Percentiles rank a stretch among this genome's conserved stretches.
phyloP scores from a whole-genome alignment of 495 filamentous ascomycete genomes.

The Penicillium pulvis region DNA sequence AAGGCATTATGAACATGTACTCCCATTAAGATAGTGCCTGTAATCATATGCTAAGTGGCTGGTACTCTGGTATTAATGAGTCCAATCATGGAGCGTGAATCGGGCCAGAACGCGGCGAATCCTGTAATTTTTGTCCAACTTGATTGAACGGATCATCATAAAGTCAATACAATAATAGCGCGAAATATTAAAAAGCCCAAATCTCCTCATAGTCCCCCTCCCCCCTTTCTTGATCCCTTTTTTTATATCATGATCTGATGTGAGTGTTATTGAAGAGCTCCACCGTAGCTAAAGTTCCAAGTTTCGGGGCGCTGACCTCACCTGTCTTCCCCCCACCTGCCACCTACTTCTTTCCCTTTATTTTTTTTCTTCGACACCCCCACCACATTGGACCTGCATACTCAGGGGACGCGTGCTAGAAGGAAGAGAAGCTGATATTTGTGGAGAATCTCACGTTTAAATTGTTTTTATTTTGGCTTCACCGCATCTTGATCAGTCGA shows the following conservation, averaged over 20 bases:
- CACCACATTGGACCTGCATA: neutral
- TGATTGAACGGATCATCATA: neutral
- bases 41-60: neutral
- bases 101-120: constrained; percentile 1
- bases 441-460: neutral
- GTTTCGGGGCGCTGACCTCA: constrained; percentile 19
- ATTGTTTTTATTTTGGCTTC: constrained; percentile 6
- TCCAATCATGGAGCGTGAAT: constrained; percentile 11
- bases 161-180: constrained; percentile 2
- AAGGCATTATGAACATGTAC: neutral
- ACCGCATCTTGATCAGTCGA: constrained; percentile 6
- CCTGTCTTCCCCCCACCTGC: constrained; percentile 4
- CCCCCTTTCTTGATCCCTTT: constrained; percentile 2
- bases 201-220: neutral
- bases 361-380: constrained; percentile 3
- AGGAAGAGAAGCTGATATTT: neutral
- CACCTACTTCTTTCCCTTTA: constrained; percentile 5
- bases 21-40: neutral
- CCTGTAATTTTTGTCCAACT: neutral
- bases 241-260: constrained; percentile 17
- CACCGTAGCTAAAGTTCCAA: constrained; percentile 19
- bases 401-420: neutral
- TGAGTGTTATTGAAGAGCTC: constrained; percentile 29
- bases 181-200: neutral
- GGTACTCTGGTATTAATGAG: neutral